Evolutionary conservation across 2,329 filamentous ascomycete genomes (phyloP), one percentile per base, ranked within the genome.

Genomic region (Myrmaecium sp.): DNA sequence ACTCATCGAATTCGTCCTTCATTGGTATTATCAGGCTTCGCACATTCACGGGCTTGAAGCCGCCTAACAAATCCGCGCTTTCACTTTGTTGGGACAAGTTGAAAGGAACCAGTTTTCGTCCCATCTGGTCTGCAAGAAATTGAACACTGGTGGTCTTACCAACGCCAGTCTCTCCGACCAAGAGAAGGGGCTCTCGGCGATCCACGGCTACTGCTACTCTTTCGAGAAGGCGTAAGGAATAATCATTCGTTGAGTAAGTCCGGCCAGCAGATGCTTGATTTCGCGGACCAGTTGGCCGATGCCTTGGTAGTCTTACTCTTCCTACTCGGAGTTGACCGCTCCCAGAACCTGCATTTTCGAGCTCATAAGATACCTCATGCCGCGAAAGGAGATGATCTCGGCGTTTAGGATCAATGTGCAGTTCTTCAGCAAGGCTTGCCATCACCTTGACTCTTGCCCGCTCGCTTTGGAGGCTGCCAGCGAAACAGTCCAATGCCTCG

Each of bases 31-130:
- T 78, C 30, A 95, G 62, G 33, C 74, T 91, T 37, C 86, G 73
- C 21, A 89, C 70, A 45, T 86, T 94, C 32, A 98, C 77, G 1
- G 89, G 89, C 49, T 98, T 98, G 58, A 92, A 95, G 0, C 89
- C 89, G 41, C 89, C 91, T 1, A 98, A 62, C 8, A 99, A 58
- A 55, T 99, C 89, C n/a, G 84, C 80, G 21, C 79, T 84, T 52
- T 99, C 91, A 43, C 84, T 95, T 49, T 99, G 91, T 47, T 98
- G 91, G 0, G 89, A 98, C 46, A 99, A 52, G 45, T 99, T 99
- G 44, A 98, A 83, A 3, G 84, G 81, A 0, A 83, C 78, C 8
- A 99, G 66, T 41, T 81, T 91, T 44, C 83, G 78, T 2, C 84
- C 81, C 15, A 94, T 64, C 3, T 76, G 67, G 31, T 78, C 74